Conservation (phyloP, 495 filamentous ascomycete genomes). For the Aspergillus mulundensis region DNA sequence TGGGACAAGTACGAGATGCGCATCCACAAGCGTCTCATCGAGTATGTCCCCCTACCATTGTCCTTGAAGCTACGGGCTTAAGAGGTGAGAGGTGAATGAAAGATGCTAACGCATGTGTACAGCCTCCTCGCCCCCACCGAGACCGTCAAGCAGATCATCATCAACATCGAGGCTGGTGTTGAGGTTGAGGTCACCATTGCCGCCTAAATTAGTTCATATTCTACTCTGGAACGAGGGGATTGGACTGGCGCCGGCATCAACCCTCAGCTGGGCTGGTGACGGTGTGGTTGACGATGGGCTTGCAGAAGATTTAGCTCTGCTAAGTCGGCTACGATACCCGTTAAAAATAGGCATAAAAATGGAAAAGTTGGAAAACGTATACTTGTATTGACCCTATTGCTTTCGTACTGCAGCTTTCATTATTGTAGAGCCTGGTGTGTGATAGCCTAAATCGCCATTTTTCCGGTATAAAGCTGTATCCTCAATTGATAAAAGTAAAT, state of each 20-base stretch:
- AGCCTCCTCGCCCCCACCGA: conserved; percentile 96
- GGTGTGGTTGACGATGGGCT: conserved; percentile 14
- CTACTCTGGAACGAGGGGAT: conserved; percentile 18
- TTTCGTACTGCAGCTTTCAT: conserved; percentile 3
- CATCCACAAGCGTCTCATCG: conserved; percentile 97
- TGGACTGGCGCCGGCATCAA: not conserved
- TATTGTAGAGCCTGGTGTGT: not conserved
- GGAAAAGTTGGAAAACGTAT: conserved; percentile 34
- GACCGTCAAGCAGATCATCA: conserved; percentile 99
- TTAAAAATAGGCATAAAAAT: conserved; percentile 34
- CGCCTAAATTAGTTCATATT: conserved; percentile 58
- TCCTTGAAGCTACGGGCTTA: not conserved
- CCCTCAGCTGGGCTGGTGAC: conserved; percentile 17
- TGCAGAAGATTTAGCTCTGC: conserved; percentile 15
- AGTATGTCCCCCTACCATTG: conserved; percentile 50
- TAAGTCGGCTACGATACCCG: conserved; percentile 29
- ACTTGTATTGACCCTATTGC: conserved; percentile 14
- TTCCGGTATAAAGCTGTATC: not conserved
- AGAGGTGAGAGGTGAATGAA: not conserved
- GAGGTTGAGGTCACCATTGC: conserved; percentile 99
- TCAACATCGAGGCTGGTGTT: conserved; percentile 99
- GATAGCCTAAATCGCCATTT: not conserved
- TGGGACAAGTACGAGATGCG: conserved; percentile 99
- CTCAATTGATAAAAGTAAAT: not conserved
- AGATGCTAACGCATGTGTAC: conserved; percentile 5